Evolutionary conservation across 805 yeast species (phyloP), one percentile per base, ranked within the genome.

Genomic region (Candida takata): DNA sequence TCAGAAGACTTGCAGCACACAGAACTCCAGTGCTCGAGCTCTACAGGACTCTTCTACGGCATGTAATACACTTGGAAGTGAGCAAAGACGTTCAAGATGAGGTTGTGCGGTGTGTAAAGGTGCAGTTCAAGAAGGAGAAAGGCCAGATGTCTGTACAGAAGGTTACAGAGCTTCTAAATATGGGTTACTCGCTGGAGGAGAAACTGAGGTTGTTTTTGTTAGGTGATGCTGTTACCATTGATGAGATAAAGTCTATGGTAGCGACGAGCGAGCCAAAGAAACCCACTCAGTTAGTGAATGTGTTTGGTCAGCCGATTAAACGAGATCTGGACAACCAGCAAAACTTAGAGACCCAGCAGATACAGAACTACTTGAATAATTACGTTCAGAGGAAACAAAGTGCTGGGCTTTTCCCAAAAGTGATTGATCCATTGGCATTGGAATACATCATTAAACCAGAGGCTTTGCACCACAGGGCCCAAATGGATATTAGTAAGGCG

Each of bases 21-120:
- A 52, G 42, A 31, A 24, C 24, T 6, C 49, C 56, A 29, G 63
- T 62, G 1, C 29, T 56, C 5, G 40, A 39, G 9, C 41, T 61
- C 14, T 62, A 58, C 35, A 47, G 62, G 8, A 39, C 49, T n/a
- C 43, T 56, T 4, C 32, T 60, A 20, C 49, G 62, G 24, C 58
- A 57, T 35, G 31, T 51, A 2, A 27, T 40, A 6, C 36, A 46
- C 24, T 31, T 50, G 13, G 20, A 16, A 10, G 34, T 26, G 11
- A 13, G 35, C 25, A 30, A 24, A 7, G 34, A 34, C 27, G 26
- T 14, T 7, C 15, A 17, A 19, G 14, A 27, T 7, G 32, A 24
- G 9, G 9, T 43, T 8, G 14, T 4, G 6, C 17, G n/a, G 4
- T 25, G 26, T 23, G 24, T 45, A 12, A 41, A 27, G 32, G 21